Conservation (phyloP, 768 basidiomycete species). For the Pisolithus orientalis region DNA sequence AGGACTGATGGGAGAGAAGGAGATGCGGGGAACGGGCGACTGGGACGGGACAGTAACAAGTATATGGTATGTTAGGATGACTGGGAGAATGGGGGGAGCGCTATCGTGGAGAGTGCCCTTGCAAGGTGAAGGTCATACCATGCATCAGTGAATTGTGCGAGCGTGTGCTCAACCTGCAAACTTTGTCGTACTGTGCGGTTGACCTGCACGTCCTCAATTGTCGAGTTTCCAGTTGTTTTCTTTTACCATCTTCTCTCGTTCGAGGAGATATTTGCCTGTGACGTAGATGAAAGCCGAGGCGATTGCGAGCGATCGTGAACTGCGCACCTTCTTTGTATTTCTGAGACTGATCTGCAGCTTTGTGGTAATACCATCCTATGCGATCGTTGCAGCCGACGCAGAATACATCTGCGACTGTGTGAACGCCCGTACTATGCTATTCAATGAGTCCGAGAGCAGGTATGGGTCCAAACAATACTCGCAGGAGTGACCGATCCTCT, state of each 20-base stretch:
- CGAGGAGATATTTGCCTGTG: conserved; percentile 74
- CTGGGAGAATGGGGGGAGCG: conserved; percentile 32
- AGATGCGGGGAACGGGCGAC: conserved; percentile 18
- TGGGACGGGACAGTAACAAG: conserved; percentile 27
- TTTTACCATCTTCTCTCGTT: conserved; percentile 73
- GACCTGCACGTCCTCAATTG: conserved; percentile 19
- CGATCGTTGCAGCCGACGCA: conserved; percentile 76
- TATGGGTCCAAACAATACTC: conserved; percentile 13
- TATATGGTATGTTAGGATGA: conserved; percentile 38
- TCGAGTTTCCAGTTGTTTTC: conserved; percentile 77
- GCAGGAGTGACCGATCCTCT: conserved; percentile 75
- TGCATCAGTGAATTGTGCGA: not conserved
- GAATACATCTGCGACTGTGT: conserved; percentile 76
- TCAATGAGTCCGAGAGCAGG: not conserved
- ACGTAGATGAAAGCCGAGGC: not conserved
- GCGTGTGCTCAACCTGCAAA: too few species aligned
- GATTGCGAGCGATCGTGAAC: not conserved
- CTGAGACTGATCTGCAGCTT: conserved; percentile 68
- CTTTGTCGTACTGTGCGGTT: not conserved
- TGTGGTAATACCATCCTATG: conserved; percentile 80
- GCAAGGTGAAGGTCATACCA: conserved; percentile 7
- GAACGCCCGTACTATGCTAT: conserved; percentile 60
- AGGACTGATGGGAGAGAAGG: conserved; percentile 22
- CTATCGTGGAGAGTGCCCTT: conserved; percentile 23
- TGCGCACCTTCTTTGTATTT: conserved; percentile 78